Evolutionary conservation across 2,329 filamentous ascomycete species (phyloP), one percentile per base, ranked within the genome.

Genomic region (Xylariaceae sp.): DNA sequence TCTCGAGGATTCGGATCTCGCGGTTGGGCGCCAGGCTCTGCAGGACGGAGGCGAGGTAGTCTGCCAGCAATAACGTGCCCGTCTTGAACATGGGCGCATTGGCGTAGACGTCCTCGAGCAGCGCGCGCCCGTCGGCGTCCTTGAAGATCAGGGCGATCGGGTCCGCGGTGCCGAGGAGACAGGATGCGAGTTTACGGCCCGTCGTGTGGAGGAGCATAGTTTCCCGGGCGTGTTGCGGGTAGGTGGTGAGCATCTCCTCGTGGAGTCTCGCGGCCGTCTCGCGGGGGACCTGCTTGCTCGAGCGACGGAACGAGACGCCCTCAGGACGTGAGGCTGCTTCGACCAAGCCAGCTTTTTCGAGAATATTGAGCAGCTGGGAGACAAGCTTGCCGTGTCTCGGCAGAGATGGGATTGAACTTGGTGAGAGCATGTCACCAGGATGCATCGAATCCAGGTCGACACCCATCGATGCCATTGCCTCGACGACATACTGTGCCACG

Each of bases 71-170:
- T 2, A 44, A 26, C 1, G 38, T 38, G n/a, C 33, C 29, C 2
- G 38, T 38, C 8, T 30, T 38, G 11, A 44, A 21, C 21, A 58
- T 33, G 1, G 55, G 55, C 46, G 36, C 48, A 18, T 40, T 44
- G 27, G 44, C 38, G 31, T 59, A 59, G 13, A 54, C 31, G 15
- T 52, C 49, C 9, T 51, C 46, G 4, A 57, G 41, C 9, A 39
- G 41, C 31, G 48, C 44, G 27, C 44, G 44, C 9, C 36, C 48
- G 5, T 38, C 41, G n/a, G 35, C 40, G 17, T 48, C 42, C 5
- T 52, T 48, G 24, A 59, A 58, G 3, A 55, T 6, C 1, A 55
- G 9, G 34, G 51, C 38, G 3, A 58, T 12, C 1, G 39, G 34
- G 19, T 57, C 53, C 5, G 35, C 26, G 9, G 48, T 37, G 8